Evolutionary conservation across 2,329 filamentous ascomycete species (phyloP).

Genomic region (Epicoccum sorghinum): DNA sequence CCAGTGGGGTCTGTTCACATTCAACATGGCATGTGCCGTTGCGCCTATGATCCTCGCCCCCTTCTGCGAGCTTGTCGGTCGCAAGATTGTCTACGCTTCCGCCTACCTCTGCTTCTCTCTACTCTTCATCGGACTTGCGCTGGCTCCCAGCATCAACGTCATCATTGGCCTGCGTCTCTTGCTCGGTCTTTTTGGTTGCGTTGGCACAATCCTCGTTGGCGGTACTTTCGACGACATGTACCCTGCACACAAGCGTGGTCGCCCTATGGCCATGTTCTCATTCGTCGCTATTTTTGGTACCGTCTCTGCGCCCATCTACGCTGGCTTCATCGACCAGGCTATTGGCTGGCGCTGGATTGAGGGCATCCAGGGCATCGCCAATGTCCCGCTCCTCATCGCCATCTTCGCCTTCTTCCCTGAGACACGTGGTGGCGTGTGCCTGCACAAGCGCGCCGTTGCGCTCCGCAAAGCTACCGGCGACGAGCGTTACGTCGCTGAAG

Average conservation of each 20-base stretch:
- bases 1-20: conserved; percentile 34
- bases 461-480: conserved; percentile 57
- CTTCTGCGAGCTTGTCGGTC: conserved; percentile 35
- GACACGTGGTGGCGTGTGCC: conserved; percentile 55
- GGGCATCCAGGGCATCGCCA: conserved; percentile 59
- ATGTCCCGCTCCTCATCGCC: conserved; percentile 55
- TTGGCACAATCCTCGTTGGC: conserved; percentile 36
- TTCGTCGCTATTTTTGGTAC: conserved; percentile 51
- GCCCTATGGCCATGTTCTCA: conserved; percentile 38
- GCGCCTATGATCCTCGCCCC: conserved; percentile 36
- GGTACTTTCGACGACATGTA: conserved; percentile 40
- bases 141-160: conserved; percentile 30
- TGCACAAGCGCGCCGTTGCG: conserved; percentile 57
- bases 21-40: conserved; percentile 36
- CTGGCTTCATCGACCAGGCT: conserved; percentile 60
- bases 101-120: conserved; percentile 36
- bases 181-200: conserved; percentile 35
- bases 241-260: conserved; percentile 33
- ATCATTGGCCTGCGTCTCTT: conserved; percentile 37
- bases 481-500: conserved; percentile 57
- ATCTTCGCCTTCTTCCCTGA: conserved; percentile 39
- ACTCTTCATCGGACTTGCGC: conserved; percentile 34
- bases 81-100: conserved; percentile 33
- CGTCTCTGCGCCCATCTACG: conserved; percentile 60
- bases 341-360: conserved; percentile 62